Conservation (phyloP, 768 basidiomycete species). For the Agrocybe praecox region DNA sequence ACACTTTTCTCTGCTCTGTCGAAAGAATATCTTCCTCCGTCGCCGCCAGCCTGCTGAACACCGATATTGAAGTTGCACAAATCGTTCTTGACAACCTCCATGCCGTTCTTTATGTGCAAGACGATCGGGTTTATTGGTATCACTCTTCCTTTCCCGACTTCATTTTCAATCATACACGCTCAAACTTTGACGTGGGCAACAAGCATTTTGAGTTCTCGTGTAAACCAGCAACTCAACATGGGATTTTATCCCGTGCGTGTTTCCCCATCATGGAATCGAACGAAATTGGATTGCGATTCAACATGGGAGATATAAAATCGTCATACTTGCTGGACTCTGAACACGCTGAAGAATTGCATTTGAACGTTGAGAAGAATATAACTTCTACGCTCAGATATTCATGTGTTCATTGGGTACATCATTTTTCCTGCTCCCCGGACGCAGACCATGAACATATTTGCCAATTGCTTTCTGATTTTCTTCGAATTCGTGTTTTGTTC, state of each 20-base stretch:
- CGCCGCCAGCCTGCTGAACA: constrained; percentile 12
- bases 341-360: not conserved
- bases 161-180: constrained; percentile 3
- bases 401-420: constrained; percentile 9
- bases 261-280: constrained; percentile 16
- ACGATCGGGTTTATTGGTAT: constrained; percentile 7
- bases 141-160: constrained; percentile 18
- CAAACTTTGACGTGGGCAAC: not conserved
- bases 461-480: constrained; percentile 9
- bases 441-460: not conserved
- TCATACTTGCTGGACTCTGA: constrained; percentile 11
- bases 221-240: not conserved
- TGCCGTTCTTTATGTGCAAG: constrained; percentile 10
- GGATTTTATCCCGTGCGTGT: constrained; percentile 8
- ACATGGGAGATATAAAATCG: constrained; percentile 18
- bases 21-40: constrained; percentile 15
- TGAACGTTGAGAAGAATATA: constrained; percentile 9
- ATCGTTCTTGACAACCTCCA: not conserved
- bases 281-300: constrained; percentile 9
- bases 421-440: not conserved
- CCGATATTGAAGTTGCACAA: not conserved
- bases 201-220: constrained; percentile 1
- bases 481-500: constrained; percentile 18
- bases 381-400: constrained; percentile 2
- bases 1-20: constrained; percentile 22